These are phyloP conservation scores for Sonneratia alba DNA, from an alignment of 345 rosid genomes.

Conservation along the genomic window DNA sequence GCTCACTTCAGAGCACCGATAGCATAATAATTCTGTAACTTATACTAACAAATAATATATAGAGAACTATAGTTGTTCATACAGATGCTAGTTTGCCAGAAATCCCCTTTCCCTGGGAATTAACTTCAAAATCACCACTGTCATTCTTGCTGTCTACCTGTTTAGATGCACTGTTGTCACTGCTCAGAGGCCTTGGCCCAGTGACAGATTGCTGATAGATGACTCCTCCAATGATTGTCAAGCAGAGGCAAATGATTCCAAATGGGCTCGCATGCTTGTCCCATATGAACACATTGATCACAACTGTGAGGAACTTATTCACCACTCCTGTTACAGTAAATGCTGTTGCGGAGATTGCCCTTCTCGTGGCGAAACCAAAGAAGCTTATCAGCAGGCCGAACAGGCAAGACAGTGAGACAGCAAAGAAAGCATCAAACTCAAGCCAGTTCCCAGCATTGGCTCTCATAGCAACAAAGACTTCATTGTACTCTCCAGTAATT, in stretches of 20 bases:
- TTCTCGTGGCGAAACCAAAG: constrained; percentile 93
- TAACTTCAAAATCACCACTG: constrained; percentile 28
- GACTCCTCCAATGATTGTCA: constrained; percentile 82
- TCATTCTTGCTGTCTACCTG: constrained; percentile 21
- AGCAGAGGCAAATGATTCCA: constrained; percentile 79
- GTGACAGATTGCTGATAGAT: constrained; percentile 94
- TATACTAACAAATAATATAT: constrained; percentile 8
- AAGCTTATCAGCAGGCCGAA: constrained; percentile 90
- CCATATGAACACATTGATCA: constrained; percentile 90
- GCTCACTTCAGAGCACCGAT: not conserved
- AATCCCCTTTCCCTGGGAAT: constrained; percentile 29
- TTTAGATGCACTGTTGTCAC: constrained; percentile 29
- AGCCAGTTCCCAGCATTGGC: constrained; percentile 50
- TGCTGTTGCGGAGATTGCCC: constrained; percentile 88
- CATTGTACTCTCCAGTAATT: constrained; percentile 64
- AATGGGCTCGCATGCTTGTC: constrained; percentile 90
- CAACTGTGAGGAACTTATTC: constrained; percentile 90
- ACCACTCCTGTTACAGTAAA: constrained; percentile 98
- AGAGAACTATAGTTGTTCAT: constrained; percentile 19
- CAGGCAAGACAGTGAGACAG: constrained; percentile 73
- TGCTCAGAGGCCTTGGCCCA: constrained; percentile 20
- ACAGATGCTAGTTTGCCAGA: constrained; percentile 36
- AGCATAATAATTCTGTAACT: not conserved
- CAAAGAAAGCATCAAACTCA: constrained; percentile 46
- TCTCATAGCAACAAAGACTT: constrained; percentile 51